A percentile compares a stretch with the other conserved stretches of the same genome.
These are phyloP conservation scores for Penicillium odoratum DNA, from an alignment of 495 filamentous ascomycete species.

Conservation along the genomic window DNA sequence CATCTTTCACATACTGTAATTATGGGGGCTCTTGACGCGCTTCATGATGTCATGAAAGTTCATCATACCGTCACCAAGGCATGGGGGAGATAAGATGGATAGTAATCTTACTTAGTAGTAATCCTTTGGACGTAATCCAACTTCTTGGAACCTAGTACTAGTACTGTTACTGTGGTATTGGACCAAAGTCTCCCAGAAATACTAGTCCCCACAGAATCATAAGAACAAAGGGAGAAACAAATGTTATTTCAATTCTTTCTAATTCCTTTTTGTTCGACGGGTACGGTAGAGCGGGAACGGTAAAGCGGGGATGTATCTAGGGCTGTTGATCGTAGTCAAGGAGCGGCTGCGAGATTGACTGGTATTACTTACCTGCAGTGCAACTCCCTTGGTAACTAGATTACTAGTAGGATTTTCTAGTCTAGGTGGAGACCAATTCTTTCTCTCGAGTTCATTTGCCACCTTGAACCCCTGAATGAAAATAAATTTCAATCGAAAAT, in stretches of 20 bases:
- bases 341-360: slow-evolving; percentile 31
- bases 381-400: too few relatives aligned
- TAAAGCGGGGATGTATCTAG: slow-evolving; percentile 26
- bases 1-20: neutral
- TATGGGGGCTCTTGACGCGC: slow-evolving; percentile 6
- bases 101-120: neutral
- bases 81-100: neutral
- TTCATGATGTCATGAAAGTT: slow-evolving; percentile 30
- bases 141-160: too few relatives aligned
- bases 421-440: slow-evolving; percentile 1
- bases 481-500: neutral
- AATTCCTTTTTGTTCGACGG: slow-evolving; percentile 10
- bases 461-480: slow-evolving; percentile 1
- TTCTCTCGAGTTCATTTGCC: slow-evolving; percentile 4
- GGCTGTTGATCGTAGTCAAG: slow-evolving; percentile 31
- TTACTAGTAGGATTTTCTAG: neutral
- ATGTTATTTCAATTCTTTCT: slow-evolving; percentile 3
- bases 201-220: slow-evolving; percentile 20
- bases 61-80: neutral
- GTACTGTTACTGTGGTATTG: neutral
- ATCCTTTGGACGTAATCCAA: neutral
- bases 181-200: neutral
- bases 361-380: slow-evolving; percentile 26
- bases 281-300: slow-evolving; percentile 13
- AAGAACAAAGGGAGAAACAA: slow-evolving; percentile 2